Conservation (phyloP, 441 rosid species). For the Populus hybrid region DNA sequence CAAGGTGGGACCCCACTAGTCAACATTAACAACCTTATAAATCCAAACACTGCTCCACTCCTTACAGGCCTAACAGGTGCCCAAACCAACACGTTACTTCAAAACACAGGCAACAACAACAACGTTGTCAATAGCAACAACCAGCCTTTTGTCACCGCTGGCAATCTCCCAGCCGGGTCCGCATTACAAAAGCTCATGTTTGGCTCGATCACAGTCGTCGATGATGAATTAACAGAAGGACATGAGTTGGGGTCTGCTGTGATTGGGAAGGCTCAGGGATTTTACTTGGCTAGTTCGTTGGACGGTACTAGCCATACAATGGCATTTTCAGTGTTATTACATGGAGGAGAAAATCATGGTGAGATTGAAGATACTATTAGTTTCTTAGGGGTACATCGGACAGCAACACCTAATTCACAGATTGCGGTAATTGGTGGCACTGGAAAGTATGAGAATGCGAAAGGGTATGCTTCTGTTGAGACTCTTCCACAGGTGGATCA, state of each 20-base stretch:
- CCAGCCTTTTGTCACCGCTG: conserved; percentile 42
- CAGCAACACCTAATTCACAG: conserved; percentile 32
- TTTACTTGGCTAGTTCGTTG: conserved; percentile 40
- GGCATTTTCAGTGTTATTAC: conserved; percentile 33
- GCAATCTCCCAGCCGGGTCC: conserved; percentile 37
- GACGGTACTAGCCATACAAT: conserved; percentile 50
- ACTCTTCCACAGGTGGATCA: conserved; percentile 25
- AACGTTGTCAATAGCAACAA: conserved; percentile 27
- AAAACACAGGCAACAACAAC: conserved; percentile 42
- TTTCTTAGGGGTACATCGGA: conserved; percentile 48
- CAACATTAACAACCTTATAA: conserved; percentile 27
- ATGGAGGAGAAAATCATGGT: conserved; percentile 17
- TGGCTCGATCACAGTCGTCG: conserved; percentile 46
- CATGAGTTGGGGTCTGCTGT: conserved; percentile 43
- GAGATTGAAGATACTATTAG: conserved; percentile 30
- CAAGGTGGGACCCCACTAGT: conserved; percentile 27
- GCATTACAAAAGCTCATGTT: conserved; percentile 38
- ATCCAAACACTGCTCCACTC: conserved; percentile 39
- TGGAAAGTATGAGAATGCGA: conserved; percentile 40
- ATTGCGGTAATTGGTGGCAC: conserved; percentile 46
- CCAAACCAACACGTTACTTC: conserved; percentile 38
- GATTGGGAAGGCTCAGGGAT: conserved; percentile 46
- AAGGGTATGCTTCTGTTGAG: conserved; percentile 38
- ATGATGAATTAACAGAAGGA: conserved; percentile 43
- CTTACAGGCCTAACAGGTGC: conserved; percentile 43